Evolutionary conservation across 345 rosid species (phyloP), one percentile per base, ranked within the genome.

Genomic region (rapeseed (Brassica napus)): DNA sequence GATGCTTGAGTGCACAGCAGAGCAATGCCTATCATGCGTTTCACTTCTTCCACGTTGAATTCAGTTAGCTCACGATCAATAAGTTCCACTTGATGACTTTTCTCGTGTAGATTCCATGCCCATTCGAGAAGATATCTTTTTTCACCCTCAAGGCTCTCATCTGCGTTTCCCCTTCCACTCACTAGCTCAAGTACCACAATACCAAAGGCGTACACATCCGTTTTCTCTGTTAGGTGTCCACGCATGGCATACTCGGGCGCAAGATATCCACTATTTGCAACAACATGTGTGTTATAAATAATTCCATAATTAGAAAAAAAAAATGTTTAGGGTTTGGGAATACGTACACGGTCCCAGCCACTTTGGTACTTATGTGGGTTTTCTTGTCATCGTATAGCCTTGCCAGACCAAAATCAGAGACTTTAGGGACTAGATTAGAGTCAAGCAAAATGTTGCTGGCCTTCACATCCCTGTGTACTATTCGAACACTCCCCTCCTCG

Each of bases 191-290:
- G 63, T 47, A 85, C 89, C 58, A 92, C 88, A 32, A 90, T 82
- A 34, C 92, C 93, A 65, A 89, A 90, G 4, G 85, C 90, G 79
- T 87, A 90, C 71, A 88, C 92, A 78, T 89, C 92, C 5, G 88
- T 85, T 78, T 92, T 92, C 83, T 92, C 95, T 2, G 89, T 90
- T 0, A 89, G 93, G 68, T 85, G 92, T 24, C 92, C 90, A 30
- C 82, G 87, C 90, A 90, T 88, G 18, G 91, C 95, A 65, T 90
- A 90, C 79, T 90, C 92, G 2, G 94, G 97, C 4, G 93, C 87
- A 15, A 92, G 86, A 69, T 89, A 92, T 21, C 95, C 97, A 11
- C 89, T 82, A 49, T 49, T 49, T 84, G 39, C 59, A 6, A 74
- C 64, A 21, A 62, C 2, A 42, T 11, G 85, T 83, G 74, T 86